These are phyloP conservation scores for Yarrowia galli DNA, from an alignment of 1,139 yeast species.

Conservation along the genomic window DNA sequence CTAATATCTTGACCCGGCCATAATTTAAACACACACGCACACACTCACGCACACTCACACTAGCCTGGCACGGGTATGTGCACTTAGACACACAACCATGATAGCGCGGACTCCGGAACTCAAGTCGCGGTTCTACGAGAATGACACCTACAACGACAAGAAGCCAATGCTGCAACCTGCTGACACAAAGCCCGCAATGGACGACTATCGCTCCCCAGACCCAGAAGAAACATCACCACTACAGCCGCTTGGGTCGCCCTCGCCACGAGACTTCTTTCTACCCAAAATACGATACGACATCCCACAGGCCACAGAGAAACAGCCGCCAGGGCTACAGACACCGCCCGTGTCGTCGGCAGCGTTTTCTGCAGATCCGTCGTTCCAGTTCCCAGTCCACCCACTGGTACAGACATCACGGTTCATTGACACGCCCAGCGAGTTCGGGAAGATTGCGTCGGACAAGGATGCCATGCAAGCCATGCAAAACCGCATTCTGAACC, in stretches of 20 bases:
- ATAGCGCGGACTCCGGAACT: background rate
- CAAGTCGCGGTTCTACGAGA: constrained; percentile 20
- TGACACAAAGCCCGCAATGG: background rate
- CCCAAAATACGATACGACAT: background rate
- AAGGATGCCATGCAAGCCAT: constrained; percentile 35
- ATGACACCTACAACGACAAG: constrained; percentile 8
- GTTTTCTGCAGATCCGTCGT: background rate
- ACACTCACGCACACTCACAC: background rate
- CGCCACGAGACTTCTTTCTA: constrained; percentile 5
- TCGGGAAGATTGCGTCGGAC: constrained; percentile 15
- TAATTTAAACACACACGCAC: constrained; percentile 1
- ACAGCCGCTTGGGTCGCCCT: background rate
- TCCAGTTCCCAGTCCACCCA: constrained; percentile 23
- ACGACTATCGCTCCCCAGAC: background rate
- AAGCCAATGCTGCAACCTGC: background rate
- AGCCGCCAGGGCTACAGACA: background rate
- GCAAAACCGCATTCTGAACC: constrained; percentile 42
- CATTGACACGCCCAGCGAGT: constrained; percentile 22
- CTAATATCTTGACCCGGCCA: background rate
- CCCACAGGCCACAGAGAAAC: background rate
- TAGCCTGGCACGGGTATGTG: background rate
- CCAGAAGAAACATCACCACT: background rate
- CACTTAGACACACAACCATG: background rate
- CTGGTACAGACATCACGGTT: constrained; percentile 14
- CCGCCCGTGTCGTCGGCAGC: background rate